phyloP scores from a whole-genome alignment of 768 basidiomycete species.

The Panellus pusillus region DNA sequence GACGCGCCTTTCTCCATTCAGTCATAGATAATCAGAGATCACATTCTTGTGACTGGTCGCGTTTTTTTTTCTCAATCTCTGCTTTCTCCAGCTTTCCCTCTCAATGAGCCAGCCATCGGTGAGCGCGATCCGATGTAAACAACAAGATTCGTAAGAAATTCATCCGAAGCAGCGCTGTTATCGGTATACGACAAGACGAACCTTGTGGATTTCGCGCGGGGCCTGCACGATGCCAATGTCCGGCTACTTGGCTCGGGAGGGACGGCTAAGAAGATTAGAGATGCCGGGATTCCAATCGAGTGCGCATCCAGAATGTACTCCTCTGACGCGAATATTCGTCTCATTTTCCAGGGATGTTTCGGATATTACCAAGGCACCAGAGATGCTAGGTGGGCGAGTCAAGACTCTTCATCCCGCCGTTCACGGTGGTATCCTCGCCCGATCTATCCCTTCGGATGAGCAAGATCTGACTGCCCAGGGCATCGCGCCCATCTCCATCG shows the following conservation, averaged over 20 bases:
- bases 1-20: too few species aligned
- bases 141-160: background rate
- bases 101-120: constrained; percentile 25
- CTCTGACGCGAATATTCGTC: background rate
- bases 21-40: too few species aligned
- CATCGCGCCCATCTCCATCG: constrained; percentile 93
- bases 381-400: constrained; percentile 97
- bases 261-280: constrained; percentile 96
- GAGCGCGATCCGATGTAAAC: background rate
- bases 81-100: background rate
- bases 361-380: constrained; percentile 95
- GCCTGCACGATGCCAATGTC: constrained; percentile 79
- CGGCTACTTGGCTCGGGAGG: constrained; percentile 93
- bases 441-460: constrained; percentile 87
- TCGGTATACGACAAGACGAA: constrained; percentile 97
- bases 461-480: constrained; percentile 78
- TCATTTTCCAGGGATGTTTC: constrained; percentile 79
- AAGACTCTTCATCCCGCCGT: constrained; percentile 98
- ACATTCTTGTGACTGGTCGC: background rate
- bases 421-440: constrained; percentile 96
- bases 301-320: constrained; percentile 41
- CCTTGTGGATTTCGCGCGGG: constrained; percentile 84
- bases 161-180: constrained; percentile 62
- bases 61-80: background rate
- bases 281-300: constrained; percentile 90